Evolutionary conservation across 805 yeast species (phyloP), one percentile per base, ranked within the genome.

Genomic region (Maudiozyma pseudohumilis): DNA sequence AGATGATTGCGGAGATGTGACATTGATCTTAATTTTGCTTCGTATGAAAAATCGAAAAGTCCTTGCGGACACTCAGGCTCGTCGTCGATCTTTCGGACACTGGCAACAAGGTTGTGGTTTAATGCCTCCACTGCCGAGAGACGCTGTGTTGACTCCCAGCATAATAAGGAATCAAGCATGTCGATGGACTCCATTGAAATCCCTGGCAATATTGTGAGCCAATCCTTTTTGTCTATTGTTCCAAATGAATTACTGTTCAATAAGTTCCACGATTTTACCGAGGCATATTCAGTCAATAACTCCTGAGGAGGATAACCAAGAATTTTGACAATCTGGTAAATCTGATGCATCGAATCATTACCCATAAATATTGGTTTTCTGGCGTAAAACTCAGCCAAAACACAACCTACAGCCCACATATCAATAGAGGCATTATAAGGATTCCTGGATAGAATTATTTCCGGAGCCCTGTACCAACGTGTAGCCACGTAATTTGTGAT

Each of bases 391-490:
- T 88, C 97, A 2, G 80, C 94, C 42, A 87, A 60, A 8, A 88
- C 86, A 53, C 96, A 88, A 1, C 96, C 97, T 8, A 80, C 75
- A 0, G 96, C 87, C 97, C 97, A 88, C 66, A 88, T 67, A 56
- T 88, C 97, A 33, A 88, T 80, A 2, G 74, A 68, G 40, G 80
- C 80, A 3, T 76, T 70, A 52, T 85, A 85, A 13, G 48, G 51
- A 36, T 66, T 69, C 40, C 71, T 67, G 9, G 82, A 70, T 24
- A 87, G 59, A 31, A 88, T 73, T 34, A 88, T 66, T 52, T 88
- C 97, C 0, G 97, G 97, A 0, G 96, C 96, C 32, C 97, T 67
- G 52, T 88, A 88, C 95, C 96, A 88, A 40, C 96, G 64, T 0
- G 96, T 88, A 0, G 96, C 96, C 18, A 88, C 96, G 53, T 88